Evolutionary conservation across 106 monocot genomes (phyloP).

Genomic region (Posidonia australis): DNA sequence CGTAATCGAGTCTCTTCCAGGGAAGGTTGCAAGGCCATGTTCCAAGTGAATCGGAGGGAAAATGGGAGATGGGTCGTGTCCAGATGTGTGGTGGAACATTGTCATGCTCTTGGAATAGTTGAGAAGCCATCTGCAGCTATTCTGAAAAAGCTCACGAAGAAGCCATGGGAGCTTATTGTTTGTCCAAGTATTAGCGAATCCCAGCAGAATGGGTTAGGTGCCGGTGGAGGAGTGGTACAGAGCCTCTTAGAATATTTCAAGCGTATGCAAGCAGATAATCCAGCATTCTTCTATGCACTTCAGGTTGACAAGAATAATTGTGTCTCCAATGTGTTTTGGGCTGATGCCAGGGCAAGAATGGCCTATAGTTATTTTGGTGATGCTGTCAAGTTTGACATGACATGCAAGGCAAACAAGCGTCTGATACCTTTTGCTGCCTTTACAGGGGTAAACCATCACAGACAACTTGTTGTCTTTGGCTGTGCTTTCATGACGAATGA

Average conservation of each 20-base stretch:
- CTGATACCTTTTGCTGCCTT: constrained; percentile 69
- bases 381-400: constrained; percentile 57
- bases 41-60: constrained; percentile 74
- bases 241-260: constrained; percentile 92
- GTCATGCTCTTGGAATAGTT: constrained; percentile 43
- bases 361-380: constrained; percentile 77
- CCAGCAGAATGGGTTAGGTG: constrained; percentile 52
- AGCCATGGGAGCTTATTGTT: constrained; percentile 63
- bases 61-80: constrained; percentile 54
- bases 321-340: constrained; percentile 86
- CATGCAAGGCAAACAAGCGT: constrained; percentile 68
- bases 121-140: constrained; percentile 19
- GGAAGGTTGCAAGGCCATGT: constrained; percentile 90
- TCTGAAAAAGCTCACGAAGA: constrained; percentile 45
- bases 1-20: constrained; percentile 65
- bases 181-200: constrained; percentile 1
- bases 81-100: constrained; percentile 48
- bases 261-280: constrained; percentile 82
- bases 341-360: constrained; percentile 72
- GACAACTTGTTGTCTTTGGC: constrained; percentile 63
- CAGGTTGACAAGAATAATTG: constrained; percentile 73
- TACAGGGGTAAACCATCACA: constrained; percentile 84
- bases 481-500: constrained; percentile 78
- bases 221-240: constrained; percentile 72
- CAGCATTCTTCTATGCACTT: constrained; percentile 84